Evolutionary conservation across 345 rosid species (phyloP), one percentile per base, ranked within the genome.

Genomic region (Raphanus sativus): DNA sequence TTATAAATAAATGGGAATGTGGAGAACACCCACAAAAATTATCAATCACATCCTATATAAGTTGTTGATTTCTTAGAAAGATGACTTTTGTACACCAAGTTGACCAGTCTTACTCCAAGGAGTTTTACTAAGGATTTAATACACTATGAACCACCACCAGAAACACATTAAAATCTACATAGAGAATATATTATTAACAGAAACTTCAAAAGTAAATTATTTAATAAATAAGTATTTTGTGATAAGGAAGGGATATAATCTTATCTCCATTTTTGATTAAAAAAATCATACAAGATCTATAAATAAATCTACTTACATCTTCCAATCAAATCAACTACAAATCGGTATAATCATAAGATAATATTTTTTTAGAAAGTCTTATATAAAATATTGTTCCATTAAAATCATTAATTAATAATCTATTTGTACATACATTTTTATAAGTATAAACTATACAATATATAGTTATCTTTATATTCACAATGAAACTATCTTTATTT

Each of bases 231-330:
- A 52, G 17, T 52, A 52, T 15, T 50, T 15, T 70, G n/a, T 12
- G 48, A 8, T 12, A 65, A 55, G 15, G 45, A 71, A 24, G 1
- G 16, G 24, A 29, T 10, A 30, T 15, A 16, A 50, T 50, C n/a
- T 50, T 52, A 56, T 21, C n/a, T 40, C 13, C 54, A 17, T 30
- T 29, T 29, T 9, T 4, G 13, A 38, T 38, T 4, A 4, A 32
- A 56, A 15, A 40, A 65, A 65, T 21, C 15, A 1, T 16, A 30
- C 4, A 1, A 65, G 3, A 59, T 58, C 66, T 67, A 78, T 58
- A 70, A 36, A 70, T 38, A 58, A 64, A 63, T 64, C 50, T 11
- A 42, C 8, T 30, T 71, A 28, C 29, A n/a, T n/a, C 61, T 45
- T 50, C 56, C 56, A 50, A 50, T 50, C 56, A 50, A 5, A 42